phyloP scores from a whole-genome alignment of 148 eudicot species.

The Silene uniflora region DNA sequence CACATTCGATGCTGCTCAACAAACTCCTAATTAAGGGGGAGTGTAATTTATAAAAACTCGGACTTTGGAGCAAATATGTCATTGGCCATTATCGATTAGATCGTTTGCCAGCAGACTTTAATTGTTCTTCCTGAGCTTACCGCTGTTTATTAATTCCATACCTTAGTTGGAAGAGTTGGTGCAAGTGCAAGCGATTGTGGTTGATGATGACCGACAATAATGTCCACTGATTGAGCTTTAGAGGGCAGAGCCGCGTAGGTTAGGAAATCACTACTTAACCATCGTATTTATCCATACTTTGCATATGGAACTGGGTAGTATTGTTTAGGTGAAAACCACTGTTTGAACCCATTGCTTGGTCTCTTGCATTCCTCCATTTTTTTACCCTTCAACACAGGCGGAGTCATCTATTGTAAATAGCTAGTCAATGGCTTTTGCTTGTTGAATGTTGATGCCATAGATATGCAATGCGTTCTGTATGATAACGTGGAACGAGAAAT shows the following conservation, averaged over 20 bases:
- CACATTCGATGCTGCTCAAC: no score
- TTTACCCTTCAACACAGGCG: no score
- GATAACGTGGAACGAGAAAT: not conserved
- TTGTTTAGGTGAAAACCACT: not conserved
- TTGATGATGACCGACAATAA: conserved; percentile 14
- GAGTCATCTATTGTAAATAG: no score
- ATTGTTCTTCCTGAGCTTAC: not conserved
- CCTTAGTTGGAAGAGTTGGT: not conserved
- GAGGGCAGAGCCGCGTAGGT: conserved; percentile 21
- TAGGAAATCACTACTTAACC: not conserved
- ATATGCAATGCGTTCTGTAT: not conserved
- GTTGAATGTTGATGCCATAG: not conserved
- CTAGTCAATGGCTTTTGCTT: no score
- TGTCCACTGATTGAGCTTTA: conserved; percentile 5
- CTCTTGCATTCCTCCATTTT: no score
- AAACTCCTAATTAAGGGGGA: no score
- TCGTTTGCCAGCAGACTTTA: not conserved
- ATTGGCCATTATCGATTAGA: no score
- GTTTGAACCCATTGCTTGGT: not conserved
- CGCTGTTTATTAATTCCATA: no score
- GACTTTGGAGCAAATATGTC: no score
- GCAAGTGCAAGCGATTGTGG: not conserved
- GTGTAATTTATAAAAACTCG: no score
- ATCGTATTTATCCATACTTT: no score
- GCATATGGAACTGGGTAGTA: not conserved